Percentiles rank a stretch among this genome's conserved stretches.
Conservation (phyloP, 805 yeast species). For the Ascoidea asiatica region DNA sequence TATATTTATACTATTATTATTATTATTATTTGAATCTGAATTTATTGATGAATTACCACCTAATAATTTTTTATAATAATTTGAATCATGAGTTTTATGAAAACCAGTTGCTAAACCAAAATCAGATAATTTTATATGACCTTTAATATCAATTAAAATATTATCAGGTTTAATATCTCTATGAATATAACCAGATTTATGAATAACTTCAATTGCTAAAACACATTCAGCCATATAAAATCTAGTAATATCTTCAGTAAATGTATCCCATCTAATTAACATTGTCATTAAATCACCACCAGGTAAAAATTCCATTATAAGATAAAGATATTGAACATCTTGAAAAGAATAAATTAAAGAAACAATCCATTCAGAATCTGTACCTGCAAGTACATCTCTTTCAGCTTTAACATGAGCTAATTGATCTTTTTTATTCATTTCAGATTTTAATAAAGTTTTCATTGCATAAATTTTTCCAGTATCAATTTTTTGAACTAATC, state of each 20-base stretch:
- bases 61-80: constrained; percentile 68
- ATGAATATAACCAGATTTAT: constrained; percentile 86
- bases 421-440: constrained; percentile 91
- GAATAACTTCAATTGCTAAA: constrained; percentile 87
- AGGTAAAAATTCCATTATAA: constrained; percentile 91
- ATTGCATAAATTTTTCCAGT: constrained; percentile 91
- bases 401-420: constrained; percentile 93
- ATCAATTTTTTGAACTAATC: constrained; percentile 85
- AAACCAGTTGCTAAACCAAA: constrained; percentile 84
- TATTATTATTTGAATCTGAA: constrained; percentile 8
- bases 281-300: constrained; percentile 90
- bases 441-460: constrained; percentile 84
- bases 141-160: constrained; percentile 69
- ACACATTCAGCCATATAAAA: constrained; percentile 96
- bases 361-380: constrained; percentile 85
- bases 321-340: constrained; percentile 65
- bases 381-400: constrained; percentile 86
- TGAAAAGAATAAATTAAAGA: constrained; percentile 65
- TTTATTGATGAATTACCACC: constrained; percentile 35
- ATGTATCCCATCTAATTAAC: constrained; percentile 89
- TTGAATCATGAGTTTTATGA: constrained; percentile 85
- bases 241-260: constrained; percentile 84
- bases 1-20: background rate
- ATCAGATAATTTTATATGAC: constrained; percentile 58
- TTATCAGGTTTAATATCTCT: constrained; percentile 98